Percentiles rank a stretch among this genome's conserved stretches.
Evolutionary conservation across 75 land plant genomes (phyloP).

Genomic region (Sequoia sempervirens): DNA sequence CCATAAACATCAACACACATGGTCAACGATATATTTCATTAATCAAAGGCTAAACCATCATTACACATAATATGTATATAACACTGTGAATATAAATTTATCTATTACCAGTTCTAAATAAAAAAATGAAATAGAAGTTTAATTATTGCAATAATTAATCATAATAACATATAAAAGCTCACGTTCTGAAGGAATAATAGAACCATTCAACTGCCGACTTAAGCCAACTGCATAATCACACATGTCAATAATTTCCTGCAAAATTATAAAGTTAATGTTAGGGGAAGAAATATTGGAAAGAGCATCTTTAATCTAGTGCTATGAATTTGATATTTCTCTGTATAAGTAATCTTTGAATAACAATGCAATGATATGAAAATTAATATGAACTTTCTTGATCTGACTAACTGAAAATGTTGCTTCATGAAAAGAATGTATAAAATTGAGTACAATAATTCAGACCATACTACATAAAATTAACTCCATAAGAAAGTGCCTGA

Average conservation of each 20-base stretch:
- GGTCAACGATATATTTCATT: background rate
- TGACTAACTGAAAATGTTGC: background rate
- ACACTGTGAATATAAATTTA: background rate
- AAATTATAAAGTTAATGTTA: background rate
- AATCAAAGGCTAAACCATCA: background rate
- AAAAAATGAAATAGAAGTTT: background rate
- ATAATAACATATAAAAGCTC: slow-evolving; percentile 14
- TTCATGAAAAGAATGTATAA: background rate
- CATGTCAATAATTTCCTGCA: slow-evolving; percentile 98
- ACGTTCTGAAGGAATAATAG: slow-evolving; percentile 95
- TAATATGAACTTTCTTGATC: background rate
- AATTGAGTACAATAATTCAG: background rate
- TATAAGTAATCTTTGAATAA: background rate
- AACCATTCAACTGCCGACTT: slow-evolving; percentile 91
- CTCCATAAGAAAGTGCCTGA: background rate
- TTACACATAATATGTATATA: background rate
- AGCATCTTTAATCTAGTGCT: background rate
- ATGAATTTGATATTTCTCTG: background rate
- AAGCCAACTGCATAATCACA: slow-evolving; percentile 97
- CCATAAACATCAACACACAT: no score
- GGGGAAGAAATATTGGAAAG: background rate
- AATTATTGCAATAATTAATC: background rate
- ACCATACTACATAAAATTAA: background rate
- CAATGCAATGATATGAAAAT: background rate
- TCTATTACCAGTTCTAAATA: background rate